Conservation (phyloP, 1,284 basidiomycete genomes). For the Trichosporon coremiiforme region DNA sequence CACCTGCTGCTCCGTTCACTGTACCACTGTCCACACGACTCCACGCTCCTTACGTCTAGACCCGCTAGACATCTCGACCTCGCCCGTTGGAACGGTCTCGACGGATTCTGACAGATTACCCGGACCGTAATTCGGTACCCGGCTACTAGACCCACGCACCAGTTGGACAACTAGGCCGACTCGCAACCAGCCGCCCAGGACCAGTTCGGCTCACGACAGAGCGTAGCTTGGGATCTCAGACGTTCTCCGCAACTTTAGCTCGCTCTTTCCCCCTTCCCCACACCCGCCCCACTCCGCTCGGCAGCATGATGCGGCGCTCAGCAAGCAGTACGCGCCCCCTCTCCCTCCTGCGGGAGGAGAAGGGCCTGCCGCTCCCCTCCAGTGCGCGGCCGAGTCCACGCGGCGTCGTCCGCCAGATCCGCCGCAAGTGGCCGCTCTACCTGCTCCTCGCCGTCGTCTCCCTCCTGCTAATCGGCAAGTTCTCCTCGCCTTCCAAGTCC, state of each 20-base stretch:
- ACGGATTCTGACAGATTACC: too few species aligned
- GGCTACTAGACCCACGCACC: too few species aligned
- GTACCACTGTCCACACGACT: neutral
- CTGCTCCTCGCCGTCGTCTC: neutral
- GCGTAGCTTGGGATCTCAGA: too few species aligned
- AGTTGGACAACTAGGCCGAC: too few species aligned
- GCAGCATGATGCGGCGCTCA: slow-evolving; percentile 1
- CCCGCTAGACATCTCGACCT: neutral
- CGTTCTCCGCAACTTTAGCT: too few species aligned
- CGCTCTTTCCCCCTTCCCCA: neutral
- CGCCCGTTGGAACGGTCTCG: neutral
- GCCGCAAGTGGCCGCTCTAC: neutral
- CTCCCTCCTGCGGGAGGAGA: neutral
- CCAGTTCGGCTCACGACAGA: too few species aligned
- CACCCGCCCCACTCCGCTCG: neutral
- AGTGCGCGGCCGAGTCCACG: neutral
- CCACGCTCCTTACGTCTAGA: neutral
- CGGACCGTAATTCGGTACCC: too few species aligned
- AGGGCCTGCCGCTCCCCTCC: neutral
- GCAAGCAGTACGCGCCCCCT: neutral
- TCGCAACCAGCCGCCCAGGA: too few species aligned
- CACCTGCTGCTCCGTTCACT: too few species aligned
- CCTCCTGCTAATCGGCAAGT: neutral
- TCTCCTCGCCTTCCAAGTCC: neutral
- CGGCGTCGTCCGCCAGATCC: neutral